These are phyloP conservation scores for Paramecium sexaurelia DNA, from an alignment of 73 alveolate genomes.

Conservation along the genomic window DNA sequence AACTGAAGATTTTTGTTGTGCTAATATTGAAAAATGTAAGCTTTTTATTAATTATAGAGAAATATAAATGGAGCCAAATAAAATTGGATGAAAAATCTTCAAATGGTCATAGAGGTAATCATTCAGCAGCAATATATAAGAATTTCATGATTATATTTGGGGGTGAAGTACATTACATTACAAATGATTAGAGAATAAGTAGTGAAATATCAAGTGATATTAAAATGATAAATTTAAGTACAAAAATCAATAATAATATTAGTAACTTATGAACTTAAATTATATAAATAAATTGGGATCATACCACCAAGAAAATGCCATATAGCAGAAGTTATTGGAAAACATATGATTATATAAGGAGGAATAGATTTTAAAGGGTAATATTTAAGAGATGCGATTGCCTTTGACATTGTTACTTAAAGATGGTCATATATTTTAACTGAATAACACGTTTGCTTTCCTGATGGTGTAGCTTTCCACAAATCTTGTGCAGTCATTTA, in stretches of 20 bases:
- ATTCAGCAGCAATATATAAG: slow-evolving; percentile 24
- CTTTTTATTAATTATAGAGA: no score
- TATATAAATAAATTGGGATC: not conserved
- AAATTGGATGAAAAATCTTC: slow-evolving; percentile 20
- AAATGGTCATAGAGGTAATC: slow-evolving; percentile 10
- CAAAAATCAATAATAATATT: no score
- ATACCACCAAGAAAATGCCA: slow-evolving; percentile 43
- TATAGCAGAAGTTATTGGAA: slow-evolving; percentile 9
- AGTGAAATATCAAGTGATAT: slow-evolving; percentile 40
- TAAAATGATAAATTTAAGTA: not conserved
- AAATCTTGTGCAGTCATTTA: not conserved
- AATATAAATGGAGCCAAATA: slow-evolving; percentile 21
- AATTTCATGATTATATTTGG: slow-evolving; percentile 25
- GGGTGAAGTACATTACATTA: slow-evolving; percentile 1
- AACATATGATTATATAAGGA: not conserved
- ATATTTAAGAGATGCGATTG: not conserved
- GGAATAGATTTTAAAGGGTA: slow-evolving; percentile 22
- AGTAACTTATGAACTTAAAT: slow-evolving; percentile 34
- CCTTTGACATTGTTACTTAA: not conserved
- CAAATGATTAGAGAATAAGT: not conserved
- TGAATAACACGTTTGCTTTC: not conserved
- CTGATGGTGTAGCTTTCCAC: slow-evolving; percentile 26
- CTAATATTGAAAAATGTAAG: slow-evolving; percentile 23
- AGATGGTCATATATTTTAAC: not conserved
- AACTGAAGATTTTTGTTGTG: slow-evolving; percentile 3